Evolutionary conservation across 305 asterid species (phyloP).

Genomic region (Withania somnifera): DNA sequence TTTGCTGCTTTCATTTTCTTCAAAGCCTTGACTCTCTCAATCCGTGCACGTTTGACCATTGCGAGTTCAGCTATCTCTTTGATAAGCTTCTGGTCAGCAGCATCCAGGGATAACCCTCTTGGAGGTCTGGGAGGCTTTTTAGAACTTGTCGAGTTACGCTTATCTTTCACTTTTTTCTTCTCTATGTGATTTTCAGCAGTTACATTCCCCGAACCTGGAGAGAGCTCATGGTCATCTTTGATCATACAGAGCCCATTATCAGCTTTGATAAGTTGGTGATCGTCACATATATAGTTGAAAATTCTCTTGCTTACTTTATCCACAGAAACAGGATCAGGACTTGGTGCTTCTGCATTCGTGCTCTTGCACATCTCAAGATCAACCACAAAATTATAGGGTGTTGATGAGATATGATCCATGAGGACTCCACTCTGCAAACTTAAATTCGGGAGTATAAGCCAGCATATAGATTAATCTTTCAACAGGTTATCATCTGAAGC

Average conservation of each 20-base stretch:
- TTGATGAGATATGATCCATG: constrained; percentile 28
- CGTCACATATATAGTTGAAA: constrained; percentile 4
- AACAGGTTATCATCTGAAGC: neutral
- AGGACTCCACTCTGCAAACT: neutral
- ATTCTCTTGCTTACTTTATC: neutral
- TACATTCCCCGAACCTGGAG: constrained; percentile 10
- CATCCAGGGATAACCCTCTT: constrained; percentile 56
- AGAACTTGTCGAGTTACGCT: constrained; percentile 35
- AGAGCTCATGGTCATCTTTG: constrained; percentile 7
- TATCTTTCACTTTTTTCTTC: constrained; percentile 42
- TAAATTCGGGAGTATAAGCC: neutral
- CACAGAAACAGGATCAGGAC: neutral
- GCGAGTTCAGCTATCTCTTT: constrained; percentile 64
- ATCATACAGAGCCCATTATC: constrained; percentile 10
- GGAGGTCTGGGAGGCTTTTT: constrained; percentile 80
- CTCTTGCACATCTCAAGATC: constrained; percentile 28
- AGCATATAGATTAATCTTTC: neutral
- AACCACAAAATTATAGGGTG: constrained; percentile 22
- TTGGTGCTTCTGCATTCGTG: constrained; percentile 12
- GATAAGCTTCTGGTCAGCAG: constrained; percentile 72
- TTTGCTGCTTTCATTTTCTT: constrained; percentile 64
- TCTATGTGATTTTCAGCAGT: neutral
- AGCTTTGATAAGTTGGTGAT: constrained; percentile 6
- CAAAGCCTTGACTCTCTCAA: constrained; percentile 62
- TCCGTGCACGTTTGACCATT: constrained; percentile 61